Evolutionary conservation across 371 early-diverging fungal genomes (phyloP).

Genomic region (Enterospora canceri): DNA sequence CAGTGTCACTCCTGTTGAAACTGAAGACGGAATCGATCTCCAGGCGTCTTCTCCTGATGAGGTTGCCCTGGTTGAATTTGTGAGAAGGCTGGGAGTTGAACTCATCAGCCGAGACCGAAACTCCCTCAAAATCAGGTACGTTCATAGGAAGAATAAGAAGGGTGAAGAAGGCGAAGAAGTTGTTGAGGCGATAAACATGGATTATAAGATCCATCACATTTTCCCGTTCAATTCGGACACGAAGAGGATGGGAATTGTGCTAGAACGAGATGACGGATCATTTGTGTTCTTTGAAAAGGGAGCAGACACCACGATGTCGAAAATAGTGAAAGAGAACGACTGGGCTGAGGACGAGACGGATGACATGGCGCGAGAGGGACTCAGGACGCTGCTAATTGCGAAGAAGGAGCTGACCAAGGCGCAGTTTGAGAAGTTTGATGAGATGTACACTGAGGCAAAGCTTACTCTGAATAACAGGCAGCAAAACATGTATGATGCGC

Average conservation of each 20-base stretch:
- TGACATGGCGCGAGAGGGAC: conserved; percentile 93
- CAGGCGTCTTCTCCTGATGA: conserved; percentile 98
- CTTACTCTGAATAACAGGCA: conserved; percentile 63
- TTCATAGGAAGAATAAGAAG: background rate
- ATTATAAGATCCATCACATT: conserved; percentile 69
- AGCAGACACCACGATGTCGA: conserved; percentile 84
- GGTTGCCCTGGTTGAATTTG: conserved; percentile 90
- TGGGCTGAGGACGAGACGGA: conserved; percentile 96
- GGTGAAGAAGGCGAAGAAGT: conserved; percentile 17
- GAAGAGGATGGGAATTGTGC: conserved; percentile 94
- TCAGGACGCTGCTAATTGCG: conserved; percentile 87
- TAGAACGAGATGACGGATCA: conserved; percentile 59
- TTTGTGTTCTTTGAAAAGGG: conserved; percentile 82
- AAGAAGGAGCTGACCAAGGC: conserved; percentile 66
- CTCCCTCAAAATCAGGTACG: conserved; percentile 16
- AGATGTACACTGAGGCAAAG: conserved; percentile 51
- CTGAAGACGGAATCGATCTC: conserved; percentile 59
- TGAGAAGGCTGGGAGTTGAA: conserved; percentile 71
- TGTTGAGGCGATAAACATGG: background rate
- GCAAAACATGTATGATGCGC: conserved; percentile 62
- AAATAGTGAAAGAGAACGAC: conserved; percentile 77
- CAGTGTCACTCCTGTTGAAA: conserved; percentile 63
- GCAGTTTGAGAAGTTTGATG: conserved; percentile 41
- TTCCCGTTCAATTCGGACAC: conserved; percentile 92
- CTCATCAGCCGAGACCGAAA: conserved; percentile 61